These are phyloP conservation scores for Trichocladium antarcticum DNA, from an alignment of 495 filamentous ascomycete genomes.

Conservation along the genomic window DNA sequence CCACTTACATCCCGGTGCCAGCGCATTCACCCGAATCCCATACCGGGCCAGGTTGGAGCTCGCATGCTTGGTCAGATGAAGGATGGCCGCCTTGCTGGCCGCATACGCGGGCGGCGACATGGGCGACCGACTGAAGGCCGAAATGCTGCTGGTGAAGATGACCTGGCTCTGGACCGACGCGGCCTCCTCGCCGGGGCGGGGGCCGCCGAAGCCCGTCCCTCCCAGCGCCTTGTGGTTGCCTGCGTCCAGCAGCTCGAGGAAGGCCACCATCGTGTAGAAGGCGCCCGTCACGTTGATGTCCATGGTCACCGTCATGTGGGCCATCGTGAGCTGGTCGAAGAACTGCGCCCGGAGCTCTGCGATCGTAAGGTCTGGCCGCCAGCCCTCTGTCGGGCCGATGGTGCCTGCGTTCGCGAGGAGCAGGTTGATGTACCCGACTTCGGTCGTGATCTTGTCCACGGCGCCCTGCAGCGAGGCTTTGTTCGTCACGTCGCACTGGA, in stretches of 20 bases:
- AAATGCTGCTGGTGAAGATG: conserved; percentile 43
- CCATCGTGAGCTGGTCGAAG: conserved; percentile 34
- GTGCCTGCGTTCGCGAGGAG: conserved; percentile 55
- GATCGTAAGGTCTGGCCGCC: conserved; percentile 32
- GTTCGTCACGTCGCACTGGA: conserved; percentile 54
- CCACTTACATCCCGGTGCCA: conserved; percentile 50
- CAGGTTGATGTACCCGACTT: conserved; percentile 46
- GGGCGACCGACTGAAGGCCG: conserved; percentile 36
- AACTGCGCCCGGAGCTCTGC: conserved; percentile 27
- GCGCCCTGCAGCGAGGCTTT: conserved; percentile 49
- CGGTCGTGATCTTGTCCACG: conserved; percentile 34
- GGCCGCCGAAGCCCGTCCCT: conserved; percentile 23
- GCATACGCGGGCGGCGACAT: conserved; percentile 46
- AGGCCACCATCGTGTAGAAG: conserved; percentile 52
- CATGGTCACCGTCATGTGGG: conserved; percentile 43
- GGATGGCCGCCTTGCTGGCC: conserved; percentile 48
- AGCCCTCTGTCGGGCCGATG: conserved; percentile 26
- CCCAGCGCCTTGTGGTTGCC: conserved; percentile 46
- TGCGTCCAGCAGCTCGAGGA: conserved; percentile 52
- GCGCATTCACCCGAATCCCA: conserved; percentile 49
- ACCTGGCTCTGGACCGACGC: conserved; percentile 45
- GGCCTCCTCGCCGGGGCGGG: background rate
- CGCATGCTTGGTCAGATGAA: conserved; percentile 52
- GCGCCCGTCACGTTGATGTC: conserved; percentile 50
- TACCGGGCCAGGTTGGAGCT: conserved; percentile 42